Evolutionary conservation across 371 early-diverging fungal genomes (phyloP).

Genomic region (Zopfochytrium polystomum): DNA sequence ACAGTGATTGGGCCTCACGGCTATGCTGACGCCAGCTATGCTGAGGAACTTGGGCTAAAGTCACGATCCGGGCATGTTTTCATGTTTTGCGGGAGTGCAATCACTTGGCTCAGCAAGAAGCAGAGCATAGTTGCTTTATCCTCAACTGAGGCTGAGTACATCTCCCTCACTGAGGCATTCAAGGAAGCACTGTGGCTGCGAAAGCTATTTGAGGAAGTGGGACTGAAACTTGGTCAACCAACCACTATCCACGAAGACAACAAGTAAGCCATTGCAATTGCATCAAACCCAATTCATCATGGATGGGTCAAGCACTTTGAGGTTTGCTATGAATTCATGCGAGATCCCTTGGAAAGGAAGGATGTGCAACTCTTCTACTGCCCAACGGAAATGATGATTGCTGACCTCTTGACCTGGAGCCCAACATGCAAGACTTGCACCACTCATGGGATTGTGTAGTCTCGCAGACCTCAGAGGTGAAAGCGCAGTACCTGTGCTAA

Average conservation of each 20-base stretch:
- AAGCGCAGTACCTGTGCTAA: no score
- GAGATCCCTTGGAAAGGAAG: constrained; percentile 9
- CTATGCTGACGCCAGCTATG: no score
- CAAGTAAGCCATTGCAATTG: no score
- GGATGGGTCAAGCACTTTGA: no score
- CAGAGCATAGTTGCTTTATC: constrained; percentile 20
- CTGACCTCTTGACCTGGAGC: constrained; percentile 21
- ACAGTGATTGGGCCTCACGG: no score
- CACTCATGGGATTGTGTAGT: no score
- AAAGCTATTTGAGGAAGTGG: not conserved
- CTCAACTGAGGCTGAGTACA: constrained; percentile 27
- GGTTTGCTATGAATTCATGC: constrained; percentile 11
- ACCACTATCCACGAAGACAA: no score
- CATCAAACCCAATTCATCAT: no score
- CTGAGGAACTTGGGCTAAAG: no score
- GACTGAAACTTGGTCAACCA: not conserved
- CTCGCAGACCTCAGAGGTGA: no score
- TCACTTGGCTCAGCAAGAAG: constrained; percentile 18
- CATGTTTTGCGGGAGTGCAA: constrained; percentile 9
- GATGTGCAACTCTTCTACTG: constrained; percentile 6
- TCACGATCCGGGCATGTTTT: constrained; percentile 23
- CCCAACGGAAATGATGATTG: no score
- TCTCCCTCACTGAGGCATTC: constrained; percentile 10
- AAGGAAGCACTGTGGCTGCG: constrained; percentile 2
- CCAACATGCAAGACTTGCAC: no score